Evolutionary conservation across 495 filamentous ascomycete genomes (phyloP).

Genomic region (Lasiosphaeris hirsuta): DNA sequence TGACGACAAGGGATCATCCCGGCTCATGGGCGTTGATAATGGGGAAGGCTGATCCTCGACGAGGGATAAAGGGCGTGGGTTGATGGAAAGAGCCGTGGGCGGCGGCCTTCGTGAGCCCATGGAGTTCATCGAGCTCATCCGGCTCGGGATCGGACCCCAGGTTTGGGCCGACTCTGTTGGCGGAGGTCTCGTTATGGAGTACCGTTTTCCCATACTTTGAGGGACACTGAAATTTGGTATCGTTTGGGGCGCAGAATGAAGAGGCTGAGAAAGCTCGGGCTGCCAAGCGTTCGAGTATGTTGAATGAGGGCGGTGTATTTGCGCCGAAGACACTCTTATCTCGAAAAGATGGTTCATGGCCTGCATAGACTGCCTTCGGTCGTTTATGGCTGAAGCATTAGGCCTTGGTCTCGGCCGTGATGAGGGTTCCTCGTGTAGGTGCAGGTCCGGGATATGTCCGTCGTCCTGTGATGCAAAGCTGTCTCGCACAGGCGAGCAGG

Average conservation of each 20-base stretch:
- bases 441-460: constrained; percentile 16
- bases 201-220: constrained; percentile 41
- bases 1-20: constrained; percentile 14
- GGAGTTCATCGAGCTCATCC: constrained; percentile 10
- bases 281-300: constrained; percentile 17
- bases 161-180: constrained; percentile 7
- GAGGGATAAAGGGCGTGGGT: constrained; percentile 45
- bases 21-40: constrained; percentile 6
- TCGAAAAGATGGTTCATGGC: constrained; percentile 43
- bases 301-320: constrained; percentile 26
- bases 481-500: constrained; percentile 47
- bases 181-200: constrained; percentile 33
- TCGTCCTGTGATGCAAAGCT: constrained; percentile 43
- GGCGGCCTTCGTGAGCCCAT: constrained; percentile 33
- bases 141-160: constrained; percentile 1
- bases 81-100: constrained; percentile 40
- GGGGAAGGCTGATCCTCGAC: constrained; percentile 50
- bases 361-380: constrained; percentile 52
- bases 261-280: constrained; percentile 11
- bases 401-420: constrained; percentile 41
- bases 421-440: constrained; percentile 25
- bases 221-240: constrained; percentile 49
- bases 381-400: constrained; percentile 51
- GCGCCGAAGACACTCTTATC: constrained; percentile 28
- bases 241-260: constrained; percentile 17